phyloP scores from a whole-genome alignment of 2,329 filamentous ascomycete genomes.

The Graphilbum sp. region DNA sequence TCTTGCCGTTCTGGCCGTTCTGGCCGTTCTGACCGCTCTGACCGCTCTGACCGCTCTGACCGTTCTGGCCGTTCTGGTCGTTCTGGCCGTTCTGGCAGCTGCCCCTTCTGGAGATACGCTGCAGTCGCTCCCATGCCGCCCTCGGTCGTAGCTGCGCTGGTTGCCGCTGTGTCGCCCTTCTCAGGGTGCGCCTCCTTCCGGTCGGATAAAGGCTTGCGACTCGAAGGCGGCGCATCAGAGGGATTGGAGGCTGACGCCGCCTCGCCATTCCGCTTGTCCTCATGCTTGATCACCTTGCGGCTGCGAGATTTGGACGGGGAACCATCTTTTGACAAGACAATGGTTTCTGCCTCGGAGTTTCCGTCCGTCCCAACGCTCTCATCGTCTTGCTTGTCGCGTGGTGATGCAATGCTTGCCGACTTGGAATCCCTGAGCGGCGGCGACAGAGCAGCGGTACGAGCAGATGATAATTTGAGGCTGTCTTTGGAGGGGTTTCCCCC shows the following conservation, averaged over 20 bases:
- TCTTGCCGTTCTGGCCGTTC: neutral
- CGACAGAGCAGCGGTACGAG: slow-evolving; percentile 9
- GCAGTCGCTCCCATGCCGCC: slow-evolving; percentile 18
- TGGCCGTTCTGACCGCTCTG: neutral
- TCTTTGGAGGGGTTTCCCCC: slow-evolving; percentile 1
- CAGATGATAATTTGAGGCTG: slow-evolving; percentile 1
- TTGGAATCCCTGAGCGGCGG: slow-evolving; percentile 16
- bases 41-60: slow-evolving; percentile 5
- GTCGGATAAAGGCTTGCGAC: slow-evolving; percentile 7
- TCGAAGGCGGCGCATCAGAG: neutral
- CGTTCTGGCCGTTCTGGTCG: neutral
- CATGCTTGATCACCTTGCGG: slow-evolving; percentile 47
- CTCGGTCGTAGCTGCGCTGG: slow-evolving; percentile 11
- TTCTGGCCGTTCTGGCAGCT: slow-evolving; percentile 16
- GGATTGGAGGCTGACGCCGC: slow-evolving; percentile 7
- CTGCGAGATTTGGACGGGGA: slow-evolving; percentile 39
- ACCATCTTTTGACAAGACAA: slow-evolving; percentile 50
- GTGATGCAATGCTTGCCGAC: slow-evolving; percentile 11
- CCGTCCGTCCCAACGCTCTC: slow-evolving; percentile 32
- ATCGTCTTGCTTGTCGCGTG: slow-evolving; percentile 21
- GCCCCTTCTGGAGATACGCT: slow-evolving; percentile 29
- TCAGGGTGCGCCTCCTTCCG: slow-evolving; percentile 9
- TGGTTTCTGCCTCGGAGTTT: slow-evolving; percentile 57
- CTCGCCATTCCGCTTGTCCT: slow-evolving; percentile 44
- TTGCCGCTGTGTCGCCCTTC: slow-evolving; percentile 9